These are phyloP conservation scores for Selenicereus undatus DNA, from an alignment of 148 eudicot species.

Conservation along the genomic window DNA sequence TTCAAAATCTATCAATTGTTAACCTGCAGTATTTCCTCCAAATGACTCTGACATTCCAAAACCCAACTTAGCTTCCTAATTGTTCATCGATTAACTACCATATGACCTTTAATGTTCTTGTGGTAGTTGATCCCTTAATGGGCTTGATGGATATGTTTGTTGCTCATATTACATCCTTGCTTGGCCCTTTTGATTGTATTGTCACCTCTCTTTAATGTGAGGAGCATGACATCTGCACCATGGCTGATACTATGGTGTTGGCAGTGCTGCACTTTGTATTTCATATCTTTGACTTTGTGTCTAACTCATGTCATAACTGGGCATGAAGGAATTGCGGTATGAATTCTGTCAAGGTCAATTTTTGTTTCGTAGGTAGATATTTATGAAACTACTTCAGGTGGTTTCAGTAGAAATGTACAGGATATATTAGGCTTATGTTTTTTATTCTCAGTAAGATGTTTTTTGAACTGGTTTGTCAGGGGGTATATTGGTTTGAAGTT, in stretches of 20 bases:
- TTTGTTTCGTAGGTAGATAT: neutral
- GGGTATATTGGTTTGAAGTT: slow-evolving; percentile 83
- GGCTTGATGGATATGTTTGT: neutral
- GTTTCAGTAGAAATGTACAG: slow-evolving; percentile 10
- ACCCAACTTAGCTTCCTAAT: neutral
- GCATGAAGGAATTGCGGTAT: slow-evolving; percentile 3
- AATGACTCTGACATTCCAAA: neutral
- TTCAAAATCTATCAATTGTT: too few relatives aligned
- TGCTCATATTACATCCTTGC: neutral
- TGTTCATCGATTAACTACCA: neutral
- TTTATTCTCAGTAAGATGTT: slow-evolving; percentile 41
- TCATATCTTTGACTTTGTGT: neutral
- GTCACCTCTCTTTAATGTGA: neutral
- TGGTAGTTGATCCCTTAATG: neutral
- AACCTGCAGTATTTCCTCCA: neutral
- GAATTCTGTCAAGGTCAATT: neutral
- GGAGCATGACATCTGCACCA: neutral
- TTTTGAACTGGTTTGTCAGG: slow-evolving; percentile 84
- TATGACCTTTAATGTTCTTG: neutral
- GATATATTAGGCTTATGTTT: slow-evolving; percentile 17
- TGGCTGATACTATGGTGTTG: neutral
- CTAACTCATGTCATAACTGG: neutral
- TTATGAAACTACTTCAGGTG: slow-evolving; percentile 4
- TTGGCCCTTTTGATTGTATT: neutral
- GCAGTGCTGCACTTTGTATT: neutral